Evolutionary conservation across 495 filamentous ascomycete species (phyloP).

Genomic region (Lepraria neglecta): DNA sequence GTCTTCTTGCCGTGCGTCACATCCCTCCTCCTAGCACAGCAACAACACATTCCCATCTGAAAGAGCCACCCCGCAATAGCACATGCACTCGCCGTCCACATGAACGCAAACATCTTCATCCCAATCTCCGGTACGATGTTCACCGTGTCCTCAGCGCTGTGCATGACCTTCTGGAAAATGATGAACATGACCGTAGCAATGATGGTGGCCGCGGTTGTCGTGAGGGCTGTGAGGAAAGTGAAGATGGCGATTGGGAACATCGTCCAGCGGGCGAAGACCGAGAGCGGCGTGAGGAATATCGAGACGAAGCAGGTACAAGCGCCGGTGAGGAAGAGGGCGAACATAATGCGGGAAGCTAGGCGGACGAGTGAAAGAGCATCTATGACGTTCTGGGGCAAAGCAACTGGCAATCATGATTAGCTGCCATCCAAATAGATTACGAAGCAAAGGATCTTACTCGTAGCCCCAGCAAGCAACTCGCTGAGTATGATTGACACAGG

Average conservation of each 20-base stretch:
- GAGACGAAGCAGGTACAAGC: slow-evolving; percentile 60
- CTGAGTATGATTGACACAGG: slow-evolving; percentile 70
- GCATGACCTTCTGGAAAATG: slow-evolving; percentile 68
- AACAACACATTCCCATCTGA: slow-evolving; percentile 68
- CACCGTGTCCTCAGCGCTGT: slow-evolving; percentile 51
- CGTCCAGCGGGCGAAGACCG: slow-evolving; percentile 45
- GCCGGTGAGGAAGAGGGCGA: slow-evolving; percentile 72
- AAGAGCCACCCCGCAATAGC: slow-evolving; percentile 62
- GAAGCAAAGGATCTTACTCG: slow-evolving; percentile 43
- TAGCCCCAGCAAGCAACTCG: slow-evolving; percentile 75
- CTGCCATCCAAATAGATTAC: background rate
- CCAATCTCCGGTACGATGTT: slow-evolving; percentile 72
- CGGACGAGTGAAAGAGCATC: slow-evolving; percentile 67
- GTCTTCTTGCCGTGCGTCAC: slow-evolving; percentile 47
- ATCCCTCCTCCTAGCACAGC: slow-evolving; percentile 56
- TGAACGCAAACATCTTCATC: slow-evolving; percentile 72
- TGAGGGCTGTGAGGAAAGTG: slow-evolving; percentile 54
- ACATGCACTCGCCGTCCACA: slow-evolving; percentile 74
- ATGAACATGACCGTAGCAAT: slow-evolving; percentile 76
- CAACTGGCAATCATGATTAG: slow-evolving; percentile 47
- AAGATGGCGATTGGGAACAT: slow-evolving; percentile 53
- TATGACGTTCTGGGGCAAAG: slow-evolving; percentile 64
- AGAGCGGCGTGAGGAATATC: slow-evolving; percentile 56
- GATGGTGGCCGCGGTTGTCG: slow-evolving; percentile 61
- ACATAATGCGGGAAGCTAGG: slow-evolving; percentile 84